These are phyloP conservation scores for Ceratobasidium theobromae DNA, from an alignment of 1,284 basidiomycete species.

Conservation along the genomic window DNA sequence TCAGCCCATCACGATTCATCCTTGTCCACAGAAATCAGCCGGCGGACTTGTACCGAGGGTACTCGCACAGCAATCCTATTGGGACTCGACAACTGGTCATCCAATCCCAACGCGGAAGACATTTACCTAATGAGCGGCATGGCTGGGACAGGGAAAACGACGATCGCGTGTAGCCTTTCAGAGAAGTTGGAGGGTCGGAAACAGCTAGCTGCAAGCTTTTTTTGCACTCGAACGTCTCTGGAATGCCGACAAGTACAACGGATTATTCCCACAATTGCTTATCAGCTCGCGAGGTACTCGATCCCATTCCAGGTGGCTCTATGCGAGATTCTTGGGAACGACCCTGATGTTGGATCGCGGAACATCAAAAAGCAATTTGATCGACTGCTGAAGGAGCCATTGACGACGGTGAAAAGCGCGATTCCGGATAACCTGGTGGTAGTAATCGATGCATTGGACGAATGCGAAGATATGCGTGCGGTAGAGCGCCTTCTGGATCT, in stretches of 20 bases:
- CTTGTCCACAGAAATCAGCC: background rate
- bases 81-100: background rate
- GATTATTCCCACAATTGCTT: constrained; percentile 3
- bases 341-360: background rate
- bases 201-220: constrained; percentile 13
- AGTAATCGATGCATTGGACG: constrained; percentile 21
- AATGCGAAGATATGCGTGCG: background rate
- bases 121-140: constrained; percentile 19
- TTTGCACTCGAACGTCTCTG: background rate
- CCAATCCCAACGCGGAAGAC: background rate
- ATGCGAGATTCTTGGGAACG: background rate
- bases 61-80: background rate
- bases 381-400: background rate
- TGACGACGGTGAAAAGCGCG: background rate
- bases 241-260: background rate
- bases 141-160: no score
- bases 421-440: background rate
- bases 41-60: background rate
- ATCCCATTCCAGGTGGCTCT: background rate
- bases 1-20: background rate
- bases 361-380: background rate
- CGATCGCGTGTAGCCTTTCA: constrained; percentile 7
- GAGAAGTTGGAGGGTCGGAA: background rate
- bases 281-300: constrained; percentile 9
- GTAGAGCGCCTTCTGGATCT: background rate